Conservation (phyloP, 305 asterid species). For the Rubia balearica region DNA sequence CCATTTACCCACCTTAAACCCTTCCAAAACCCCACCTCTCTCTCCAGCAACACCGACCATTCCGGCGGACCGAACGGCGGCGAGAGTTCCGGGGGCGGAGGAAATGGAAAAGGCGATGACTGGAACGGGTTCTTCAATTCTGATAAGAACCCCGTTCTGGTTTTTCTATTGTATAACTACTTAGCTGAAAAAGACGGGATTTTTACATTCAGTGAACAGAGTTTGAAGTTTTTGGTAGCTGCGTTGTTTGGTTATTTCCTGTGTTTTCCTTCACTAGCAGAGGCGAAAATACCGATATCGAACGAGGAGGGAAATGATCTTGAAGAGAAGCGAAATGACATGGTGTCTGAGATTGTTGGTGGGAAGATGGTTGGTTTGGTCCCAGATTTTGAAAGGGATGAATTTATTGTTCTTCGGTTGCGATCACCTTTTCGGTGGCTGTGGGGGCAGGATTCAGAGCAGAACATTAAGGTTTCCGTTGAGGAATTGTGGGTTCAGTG, state of each 20-base stretch:
- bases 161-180: conserved; percentile 4
- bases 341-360: conserved; percentile 58
- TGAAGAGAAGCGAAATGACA: conserved; percentile 25
- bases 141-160: conserved; percentile 11
- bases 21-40: conserved; percentile 7
- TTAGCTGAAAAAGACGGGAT: conserved; percentile 8
- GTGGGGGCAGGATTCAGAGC: conserved; percentile 24
- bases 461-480: conserved; percentile 20
- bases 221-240: conserved; percentile 18
- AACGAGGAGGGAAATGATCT: conserved; percentile 11
- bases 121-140: conserved; percentile 18
- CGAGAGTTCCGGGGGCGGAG: conserved; percentile 9
- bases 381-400: conserved; percentile 62
- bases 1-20: conserved; percentile 10
- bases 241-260: conserved; percentile 31
- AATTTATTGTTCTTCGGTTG: conserved; percentile 39
- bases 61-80: conserved; percentile 11
- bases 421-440: conserved; percentile 37
- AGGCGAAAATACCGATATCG: conserved; percentile 31
- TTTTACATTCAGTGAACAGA: neutral
- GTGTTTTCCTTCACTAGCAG: conserved; percentile 35
- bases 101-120: conserved; percentile 8
- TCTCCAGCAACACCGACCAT: neutral
- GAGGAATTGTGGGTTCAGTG: conserved; percentile 58
- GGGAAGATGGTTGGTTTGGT: conserved; percentile 64